Percentiles rank a stretch among this genome's conserved stretches.
phyloP scores from a whole-genome alignment of 2,329 filamentous ascomycete genomes.

The Arthrinium puccinioides region DNA sequence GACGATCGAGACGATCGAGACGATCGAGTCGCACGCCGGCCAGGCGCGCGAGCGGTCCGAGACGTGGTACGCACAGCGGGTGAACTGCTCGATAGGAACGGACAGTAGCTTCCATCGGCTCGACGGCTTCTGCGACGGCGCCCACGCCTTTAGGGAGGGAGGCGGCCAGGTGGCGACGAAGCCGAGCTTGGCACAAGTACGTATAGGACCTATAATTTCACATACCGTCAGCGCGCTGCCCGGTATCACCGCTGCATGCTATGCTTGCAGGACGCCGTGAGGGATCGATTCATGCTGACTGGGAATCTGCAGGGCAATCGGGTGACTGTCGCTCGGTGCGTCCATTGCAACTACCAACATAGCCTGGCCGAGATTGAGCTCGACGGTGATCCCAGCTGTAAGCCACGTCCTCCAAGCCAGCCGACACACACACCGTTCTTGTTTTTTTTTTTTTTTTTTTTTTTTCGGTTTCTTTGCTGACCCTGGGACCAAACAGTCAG shows the following conservation, averaged over 20 bases:
- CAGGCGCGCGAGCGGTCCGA: neutral
- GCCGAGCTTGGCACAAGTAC: slow-evolving; percentile 16
- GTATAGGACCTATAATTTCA: neutral
- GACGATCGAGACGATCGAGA: neutral
- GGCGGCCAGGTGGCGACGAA: slow-evolving; percentile 29
- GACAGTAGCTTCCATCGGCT: slow-evolving; percentile 27
- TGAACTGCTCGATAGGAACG: slow-evolving; percentile 24
- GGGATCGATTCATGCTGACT: too few relatives aligned
- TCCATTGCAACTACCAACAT: slow-evolving; percentile 15
- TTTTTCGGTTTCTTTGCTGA: neutral
- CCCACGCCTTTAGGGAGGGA: slow-evolving; percentile 25
- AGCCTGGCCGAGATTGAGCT: slow-evolving; percentile 7
- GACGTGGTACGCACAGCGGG: slow-evolving; percentile 5
- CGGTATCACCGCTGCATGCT: too few relatives aligned
- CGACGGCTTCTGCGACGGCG: slow-evolving; percentile 31
- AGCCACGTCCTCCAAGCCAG: slow-evolving; percentile 2
- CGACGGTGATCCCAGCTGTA: slow-evolving; percentile 10
- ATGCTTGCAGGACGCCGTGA: too few relatives aligned
- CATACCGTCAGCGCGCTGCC: too few relatives aligned
- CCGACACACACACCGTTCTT: too few relatives aligned
- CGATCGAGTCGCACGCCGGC: neutral
- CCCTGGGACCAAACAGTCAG: slow-evolving; percentile 20
- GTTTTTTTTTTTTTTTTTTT: too few relatives aligned
- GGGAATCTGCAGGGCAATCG: neutral
- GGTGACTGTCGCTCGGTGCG: slow-evolving; percentile 15